Percentiles rank a stretch among this genome's conserved stretches.
Conservation (phyloP, 148 eudicot genomes). For the Polygonum maritimum region DNA sequence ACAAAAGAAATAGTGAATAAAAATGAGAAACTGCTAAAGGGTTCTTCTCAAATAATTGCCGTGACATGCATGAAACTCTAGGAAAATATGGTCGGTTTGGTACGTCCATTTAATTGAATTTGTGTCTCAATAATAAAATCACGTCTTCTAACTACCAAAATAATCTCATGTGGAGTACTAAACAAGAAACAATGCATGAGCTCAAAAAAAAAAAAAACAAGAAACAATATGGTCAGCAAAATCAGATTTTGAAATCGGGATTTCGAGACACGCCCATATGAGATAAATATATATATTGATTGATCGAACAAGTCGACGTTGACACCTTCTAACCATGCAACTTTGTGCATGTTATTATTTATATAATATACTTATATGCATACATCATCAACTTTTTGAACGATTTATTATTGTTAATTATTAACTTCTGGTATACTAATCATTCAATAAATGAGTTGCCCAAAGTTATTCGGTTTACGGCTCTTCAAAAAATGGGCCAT, state of each 20-base stretch:
- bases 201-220: neutral
- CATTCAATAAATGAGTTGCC: too few relatives aligned
- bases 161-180: neutral
- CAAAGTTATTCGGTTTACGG: too few relatives aligned
- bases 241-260: neutral
- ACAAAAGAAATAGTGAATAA: neutral
- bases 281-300: neutral
- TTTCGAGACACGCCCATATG: neutral
- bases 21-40: constrained; percentile 4
- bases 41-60: constrained; percentile 4
- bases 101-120: neutral
- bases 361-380: neutral
- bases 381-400: neutral
- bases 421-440: too few relatives aligned
- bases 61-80: constrained; percentile 4
- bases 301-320: neutral
- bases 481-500: too few relatives aligned
- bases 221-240: neutral
- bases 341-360: neutral
- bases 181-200: neutral
- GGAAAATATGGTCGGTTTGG: neutral
- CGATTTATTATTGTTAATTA: too few relatives aligned
- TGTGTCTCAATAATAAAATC: neutral
- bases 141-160: neutral
- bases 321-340: neutral